phyloP scores from a whole-genome alignment of 345 rosid genomes.

The Cochlearia excelsa region DNA sequence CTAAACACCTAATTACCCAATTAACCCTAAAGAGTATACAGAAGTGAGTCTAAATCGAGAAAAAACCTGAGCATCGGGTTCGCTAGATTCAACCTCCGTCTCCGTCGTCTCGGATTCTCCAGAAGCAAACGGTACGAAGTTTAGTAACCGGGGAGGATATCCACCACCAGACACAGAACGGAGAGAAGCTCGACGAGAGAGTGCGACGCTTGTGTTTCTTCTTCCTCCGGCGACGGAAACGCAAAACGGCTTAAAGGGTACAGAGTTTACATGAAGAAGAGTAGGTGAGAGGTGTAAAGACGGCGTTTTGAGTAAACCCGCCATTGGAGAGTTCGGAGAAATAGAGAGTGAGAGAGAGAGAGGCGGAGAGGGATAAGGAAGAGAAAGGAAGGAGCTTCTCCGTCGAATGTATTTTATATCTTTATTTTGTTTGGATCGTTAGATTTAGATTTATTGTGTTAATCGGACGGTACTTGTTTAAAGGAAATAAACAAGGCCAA shows the following conservation, averaged over 20 bases:
- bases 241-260: slow-evolving; percentile 35
- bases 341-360: not conserved
- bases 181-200: slow-evolving; percentile 35
- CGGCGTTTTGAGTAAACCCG: slow-evolving; percentile 59
- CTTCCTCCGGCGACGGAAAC: slow-evolving; percentile 46
- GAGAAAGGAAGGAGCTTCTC: not conserved
- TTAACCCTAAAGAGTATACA: not conserved
- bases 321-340: slow-evolving; percentile 44
- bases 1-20: slow-evolving; percentile 1
- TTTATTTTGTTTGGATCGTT: slow-evolving; percentile 19
- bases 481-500: not conserved
- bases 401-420: slow-evolving; percentile 13
- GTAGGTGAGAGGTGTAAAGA: slow-evolving; percentile 46
- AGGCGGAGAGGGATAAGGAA: slow-evolving; percentile 28
- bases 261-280: slow-evolving; percentile 31
- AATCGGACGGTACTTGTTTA: slow-evolving; percentile 18
- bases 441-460: slow-evolving; percentile 10
- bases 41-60: slow-evolving; percentile 10
- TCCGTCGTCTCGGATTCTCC: slow-evolving; percentile 64
- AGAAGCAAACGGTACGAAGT: slow-evolving; percentile 52
- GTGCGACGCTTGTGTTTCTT: slow-evolving; percentile 26
- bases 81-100: slow-evolving; percentile 46
- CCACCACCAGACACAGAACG: slow-evolving; percentile 31
- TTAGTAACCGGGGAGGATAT: slow-evolving; percentile 47
- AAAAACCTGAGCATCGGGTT: slow-evolving; percentile 61